Evolutionary conservation across 495 filamentous ascomycete species (phyloP).

Genomic region (Hypoxylon perforatum): DNA sequence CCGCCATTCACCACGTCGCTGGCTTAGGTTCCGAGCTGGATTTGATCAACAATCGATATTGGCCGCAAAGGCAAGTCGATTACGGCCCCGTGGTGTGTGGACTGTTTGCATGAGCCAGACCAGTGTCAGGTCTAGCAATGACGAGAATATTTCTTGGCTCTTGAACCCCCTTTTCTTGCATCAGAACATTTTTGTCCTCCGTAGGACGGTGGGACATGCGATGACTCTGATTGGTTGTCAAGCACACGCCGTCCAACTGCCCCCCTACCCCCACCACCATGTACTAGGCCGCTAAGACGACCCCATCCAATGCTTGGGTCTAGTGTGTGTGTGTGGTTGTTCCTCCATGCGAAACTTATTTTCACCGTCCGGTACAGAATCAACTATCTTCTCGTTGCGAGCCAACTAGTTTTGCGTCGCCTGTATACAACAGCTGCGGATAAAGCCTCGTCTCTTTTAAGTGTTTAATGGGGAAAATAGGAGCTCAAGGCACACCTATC

Average conservation of each 20-base stretch:
- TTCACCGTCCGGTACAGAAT: background rate
- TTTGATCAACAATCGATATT: constrained; percentile 7
- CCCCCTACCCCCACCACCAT: constrained; percentile 24
- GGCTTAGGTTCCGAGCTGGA: constrained; percentile 7
- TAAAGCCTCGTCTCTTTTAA: background rate
- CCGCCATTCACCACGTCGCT: background rate
- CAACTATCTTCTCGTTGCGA: background rate
- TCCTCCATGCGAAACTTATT: constrained; percentile 1
- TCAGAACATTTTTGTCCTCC: constrained; percentile 28
- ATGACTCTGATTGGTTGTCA: constrained; percentile 25
- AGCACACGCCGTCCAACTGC: constrained; percentile 32
- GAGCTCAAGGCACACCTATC: background rate
- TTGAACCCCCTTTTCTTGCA: constrained; percentile 41
- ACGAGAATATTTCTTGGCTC: constrained; percentile 22
- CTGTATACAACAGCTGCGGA: background rate
- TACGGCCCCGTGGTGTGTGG: background rate
- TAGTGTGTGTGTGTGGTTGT: constrained; percentile 17
- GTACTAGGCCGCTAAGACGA: background rate
- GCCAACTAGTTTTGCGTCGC: background rate
- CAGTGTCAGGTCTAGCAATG: constrained; percentile 21
- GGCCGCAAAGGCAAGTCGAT: constrained; percentile 3
- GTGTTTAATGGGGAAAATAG: background rate
- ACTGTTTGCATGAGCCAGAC: constrained; percentile 20
- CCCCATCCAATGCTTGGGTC: constrained; percentile 22
- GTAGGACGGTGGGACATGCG: constrained; percentile 24